phyloP scores from a whole-genome alignment of 1,139 yeast species.

The Dujonia santamariae region DNA sequence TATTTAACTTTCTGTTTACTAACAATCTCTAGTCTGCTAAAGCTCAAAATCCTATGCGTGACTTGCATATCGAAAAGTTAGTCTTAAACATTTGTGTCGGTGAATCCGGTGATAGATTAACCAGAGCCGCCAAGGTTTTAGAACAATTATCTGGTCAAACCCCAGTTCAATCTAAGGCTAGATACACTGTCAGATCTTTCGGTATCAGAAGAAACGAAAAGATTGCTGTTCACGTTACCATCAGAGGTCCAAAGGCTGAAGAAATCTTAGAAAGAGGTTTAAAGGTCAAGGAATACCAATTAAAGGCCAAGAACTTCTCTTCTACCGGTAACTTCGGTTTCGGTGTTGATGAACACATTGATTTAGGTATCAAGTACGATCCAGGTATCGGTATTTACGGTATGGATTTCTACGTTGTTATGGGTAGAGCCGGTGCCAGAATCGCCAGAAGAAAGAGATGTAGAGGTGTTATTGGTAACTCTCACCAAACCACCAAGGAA shows the following conservation, averaged over 20 bases:
- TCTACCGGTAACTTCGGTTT: conserved; percentile 99
- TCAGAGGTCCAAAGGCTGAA: conserved; percentile 99
- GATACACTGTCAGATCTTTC: conserved; percentile 99
- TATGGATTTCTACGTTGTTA: conserved; percentile 99
- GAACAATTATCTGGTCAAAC: conserved; percentile 99
- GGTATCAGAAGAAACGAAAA: conserved; percentile 99
- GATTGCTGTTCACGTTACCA: conserved; percentile 98
- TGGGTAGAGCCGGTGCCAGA: conserved; percentile 99
- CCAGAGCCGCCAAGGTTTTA: conserved; percentile 99
- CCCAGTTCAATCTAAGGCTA: conserved; percentile 99
- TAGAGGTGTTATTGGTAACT: conserved; percentile 83
- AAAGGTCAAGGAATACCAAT: conserved; percentile 99
- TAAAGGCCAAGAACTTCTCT: conserved; percentile 90
- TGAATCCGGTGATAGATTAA: conserved; percentile 99
- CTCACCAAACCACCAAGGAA: conserved; percentile 89
- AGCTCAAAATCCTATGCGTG: conserved; percentile 82
- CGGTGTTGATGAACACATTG: conserved; percentile 99
- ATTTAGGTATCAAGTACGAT: conserved; percentile 99
- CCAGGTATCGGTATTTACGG: conserved; percentile 99
- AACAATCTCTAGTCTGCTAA: conserved; percentile 26
- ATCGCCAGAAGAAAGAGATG: conserved; percentile 99
- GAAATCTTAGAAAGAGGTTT: conserved; percentile 99
- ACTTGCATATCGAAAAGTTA: conserved; percentile 97
- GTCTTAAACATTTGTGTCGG: conserved; percentile 99
- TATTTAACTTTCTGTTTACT: conserved; percentile 9